Base-by-base conservation (phyloP, 2,329 filamentous ascomycete genomes). In the Lecanicillium sp. region DNA sequence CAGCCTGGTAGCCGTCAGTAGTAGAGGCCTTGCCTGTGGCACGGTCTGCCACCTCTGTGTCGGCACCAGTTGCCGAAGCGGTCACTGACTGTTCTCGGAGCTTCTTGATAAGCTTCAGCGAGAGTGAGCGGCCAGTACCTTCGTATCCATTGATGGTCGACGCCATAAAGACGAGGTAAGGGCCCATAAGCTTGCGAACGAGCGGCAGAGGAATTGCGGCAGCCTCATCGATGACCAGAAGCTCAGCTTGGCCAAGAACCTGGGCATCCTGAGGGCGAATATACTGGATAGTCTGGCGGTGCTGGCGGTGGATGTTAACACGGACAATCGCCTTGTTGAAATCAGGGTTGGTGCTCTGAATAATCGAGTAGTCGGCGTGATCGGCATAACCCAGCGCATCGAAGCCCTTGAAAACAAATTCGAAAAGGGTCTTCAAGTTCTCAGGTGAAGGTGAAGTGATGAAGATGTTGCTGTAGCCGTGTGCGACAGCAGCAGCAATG, bases 131-230 rank as follows among this genome's bases (percentile, higher is more conserved):
- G 29, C 92, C 92, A 6, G 92, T 98, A 41, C 92, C 92, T 66
- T 98, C 92, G 58, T 98, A 98, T 42, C 92, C 92, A 57, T 97
- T 97, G 66, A 98, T 96, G 2, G 92, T 98, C 1, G 92, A 98
- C 1, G 94, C 88, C 92, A 98, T 97, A 64, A 98, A 98, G 8
- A 97, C 88, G 28, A 98, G 71, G 61, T 98, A 98, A 12, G 90
- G 90, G 0, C 92, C 92, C 78, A 98, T 89, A 29, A 98, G 72
- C 64, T 96, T 96, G 50, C 84, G 77, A 7, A 98, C 92, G 3
- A 97, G 68, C 1, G 92, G 92, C 10, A 98, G 65, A 11, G 94
- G 92, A 46, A 98, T 98, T 2, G 94, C 94, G 11, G 92, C 92
- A 13, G 92, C 92, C 63, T 98, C 92, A 61, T 98, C 92, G 46